Base-by-base conservation (phyloP, 179 eudicot species). In the Gypsophila paniculata region DNA sequence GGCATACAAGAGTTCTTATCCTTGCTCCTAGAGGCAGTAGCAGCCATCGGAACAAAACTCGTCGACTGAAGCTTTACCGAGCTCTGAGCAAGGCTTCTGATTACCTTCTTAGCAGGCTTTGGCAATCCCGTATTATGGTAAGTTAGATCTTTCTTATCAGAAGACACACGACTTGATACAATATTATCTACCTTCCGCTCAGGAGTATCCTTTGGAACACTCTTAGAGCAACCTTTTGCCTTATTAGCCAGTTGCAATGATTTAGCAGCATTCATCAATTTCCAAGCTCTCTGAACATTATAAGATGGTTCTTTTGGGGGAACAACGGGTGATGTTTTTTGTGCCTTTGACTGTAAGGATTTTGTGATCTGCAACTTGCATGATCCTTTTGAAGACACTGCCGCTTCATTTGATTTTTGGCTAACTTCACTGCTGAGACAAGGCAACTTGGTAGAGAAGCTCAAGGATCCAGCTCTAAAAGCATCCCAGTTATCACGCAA, bases 401-500 rank as follows among this genome's bases (percentile, higher is more conserved):
- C 71, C 57, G 12, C 58, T 25, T 36, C 36, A 18, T 25, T 70
- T 25, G 6, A 53, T 71, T 52, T 74, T 70, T 34, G 65, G 76
- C 65, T 68, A 64, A 68, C 68, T 64, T 61, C 48, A 6, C 48
- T 71, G 75, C 61, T 70, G 12, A 70, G 58, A 61, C 69, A 69
- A 54, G 59, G 59, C 36, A 51, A 51, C 22, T 60, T 65, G 22
- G 86, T 79, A 70, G 85, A 64, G 78, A 93, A 93, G 66, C 78
- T 76, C 88, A 89, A 68, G 26, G 87, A 79, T 55, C 96, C 98
- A 70, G 75, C 64, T 75, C 87, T 85, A 44, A 87, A 46, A 39
- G 81, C 79, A 79, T 83, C 81, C 98, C 95, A 93, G 80, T 93
- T 87, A 61, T 87, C 90, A 80, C 96, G 96, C 17, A 93, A 82